These are phyloP conservation scores for Talaromyces sp. DNA, from an alignment of 2,329 filamentous ascomycete genomes.

Conservation along the genomic window DNA sequence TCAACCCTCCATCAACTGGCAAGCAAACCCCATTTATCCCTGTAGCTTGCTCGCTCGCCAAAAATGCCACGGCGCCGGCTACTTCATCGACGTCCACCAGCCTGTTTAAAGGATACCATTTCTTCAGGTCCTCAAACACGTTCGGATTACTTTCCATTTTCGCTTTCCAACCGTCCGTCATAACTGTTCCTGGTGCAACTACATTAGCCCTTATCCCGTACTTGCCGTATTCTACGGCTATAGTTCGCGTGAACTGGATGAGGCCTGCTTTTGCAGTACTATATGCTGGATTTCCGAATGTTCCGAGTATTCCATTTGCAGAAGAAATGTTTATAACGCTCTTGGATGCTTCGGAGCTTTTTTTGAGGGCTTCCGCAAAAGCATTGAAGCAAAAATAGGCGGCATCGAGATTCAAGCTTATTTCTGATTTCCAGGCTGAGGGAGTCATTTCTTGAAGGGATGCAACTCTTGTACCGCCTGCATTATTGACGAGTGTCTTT, in stretches of 20 bases:
- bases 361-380: constrained; percentile 20
- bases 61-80: constrained; percentile 25
- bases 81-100: constrained; percentile 26
- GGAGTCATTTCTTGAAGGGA: constrained; percentile 25
- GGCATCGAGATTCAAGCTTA: constrained; percentile 23
- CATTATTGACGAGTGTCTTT: constrained; percentile 29
- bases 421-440: constrained; percentile 22
- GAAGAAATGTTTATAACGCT: constrained; percentile 24
- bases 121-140: constrained; percentile 20
- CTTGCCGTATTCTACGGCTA: constrained; percentile 32
- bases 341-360: constrained; percentile 6
- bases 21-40: constrained; percentile 23
- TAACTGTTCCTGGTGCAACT: constrained; percentile 30
- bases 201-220: constrained; percentile 41
- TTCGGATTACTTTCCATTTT: constrained; percentile 13
- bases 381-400: constrained; percentile 23
- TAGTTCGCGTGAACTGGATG: constrained; percentile 39
- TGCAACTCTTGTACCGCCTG: constrained; percentile 24
- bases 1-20: constrained; percentile 26
- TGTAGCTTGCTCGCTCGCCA: constrained; percentile 11
- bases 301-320: constrained; percentile 21
- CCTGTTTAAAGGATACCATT: constrained; percentile 25
- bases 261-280: constrained; percentile 41
- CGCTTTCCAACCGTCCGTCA: constrained; percentile 21
- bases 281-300: constrained; percentile 30